Base-by-base conservation (phyloP, 345 rosid genomes). In the Populus deltoides region DNA sequence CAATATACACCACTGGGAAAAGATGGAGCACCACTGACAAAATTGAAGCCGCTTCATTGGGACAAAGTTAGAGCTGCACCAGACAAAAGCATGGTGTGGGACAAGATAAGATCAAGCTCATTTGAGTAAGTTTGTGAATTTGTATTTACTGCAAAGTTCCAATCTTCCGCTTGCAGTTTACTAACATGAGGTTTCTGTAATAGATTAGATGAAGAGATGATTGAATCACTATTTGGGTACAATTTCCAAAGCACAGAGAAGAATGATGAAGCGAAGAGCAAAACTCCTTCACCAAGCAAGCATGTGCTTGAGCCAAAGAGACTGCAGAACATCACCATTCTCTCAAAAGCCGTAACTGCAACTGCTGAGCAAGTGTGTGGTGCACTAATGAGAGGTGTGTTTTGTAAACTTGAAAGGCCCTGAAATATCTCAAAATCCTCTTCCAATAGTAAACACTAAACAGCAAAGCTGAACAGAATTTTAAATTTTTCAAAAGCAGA, bases 181-280 rank as follows among this genome's bases (percentile, higher is more conserved):
- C 24, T 17, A 10, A 38, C 59, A 18, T 41, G 16, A 6, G 71
- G 31, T 69, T 67, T 25, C 33, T 53, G 16, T 31, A 61, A 81
- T 87, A 96, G 99, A 86, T 90, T 96, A 45, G 98, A 96, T 35
- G 99, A 96, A 86, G 97, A 96, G 87, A 96, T 96, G 99, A 96
- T 96, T 0, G 98, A 92, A 76, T 96, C 99, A 2, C 93, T 96
- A 8, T 96, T 96, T 66, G 94, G 99, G 66, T 96, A 93, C 84
- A 92, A 92, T 35, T 75, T 89, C 35, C 91, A 90, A 61, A 83
- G 49, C 78, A 78, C 93, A 29, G 43, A 77, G 75, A 92, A 88
- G 82, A 89, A 83, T 12, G 98, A 93, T 8, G 97, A 92, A 77
- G 79, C 85, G 38, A 93, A 89, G 75, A 92, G 94, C 87, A 90